Base-by-base conservation (phyloP, 129 eudicot genomes). In the Glebionis coronaria region DNA sequence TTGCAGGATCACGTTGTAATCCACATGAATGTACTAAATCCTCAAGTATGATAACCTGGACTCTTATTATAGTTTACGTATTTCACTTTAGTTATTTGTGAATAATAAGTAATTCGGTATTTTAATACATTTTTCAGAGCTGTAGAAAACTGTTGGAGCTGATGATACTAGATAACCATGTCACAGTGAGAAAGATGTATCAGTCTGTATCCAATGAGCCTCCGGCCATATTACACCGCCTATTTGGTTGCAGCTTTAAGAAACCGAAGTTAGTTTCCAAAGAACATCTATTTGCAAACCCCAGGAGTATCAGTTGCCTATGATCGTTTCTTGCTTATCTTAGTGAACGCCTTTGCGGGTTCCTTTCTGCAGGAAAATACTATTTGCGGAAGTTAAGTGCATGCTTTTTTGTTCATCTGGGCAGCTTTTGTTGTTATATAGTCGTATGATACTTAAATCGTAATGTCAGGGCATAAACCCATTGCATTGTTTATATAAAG, bases 221-320 rank as follows among this genome's bases (percentile, higher is more conserved):
- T 4, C 98, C 98, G 4, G 31, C 79, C 9, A 68, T 92, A 67
- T 59, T 92, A 61, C 61, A 50, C 11, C 53, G 69, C 58, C 89
- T 88, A 69, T 53, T 86, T 13, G 80, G 88, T 19, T 61, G 68
- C 72, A 56, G 67, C 40, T 72, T 44, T 27, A 76, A 60, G 73
- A 83, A 79, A 76, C 73, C 90, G 2, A 80, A 78, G 56, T 47
- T 68, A 57, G 44, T 86, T 56, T 80, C 40, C 59, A 66, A 84
- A 63, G 79, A 80, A 55, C 98, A 92, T 70, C 82, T 69, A 51
- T 92, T 78, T 77, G 91, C 95, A 29, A 86, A 88, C 78, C 88
- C 95, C 21, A 56, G 16, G 73, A 77, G 82, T 65, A 76, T 83
- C 62, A n/a, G 14, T 56, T 73, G 45, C 42, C 71, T 89, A 27